Evolutionary conservation across 2,329 filamentous ascomycete species (phyloP).

Genomic region (Aureobasidium pullulans): DNA sequence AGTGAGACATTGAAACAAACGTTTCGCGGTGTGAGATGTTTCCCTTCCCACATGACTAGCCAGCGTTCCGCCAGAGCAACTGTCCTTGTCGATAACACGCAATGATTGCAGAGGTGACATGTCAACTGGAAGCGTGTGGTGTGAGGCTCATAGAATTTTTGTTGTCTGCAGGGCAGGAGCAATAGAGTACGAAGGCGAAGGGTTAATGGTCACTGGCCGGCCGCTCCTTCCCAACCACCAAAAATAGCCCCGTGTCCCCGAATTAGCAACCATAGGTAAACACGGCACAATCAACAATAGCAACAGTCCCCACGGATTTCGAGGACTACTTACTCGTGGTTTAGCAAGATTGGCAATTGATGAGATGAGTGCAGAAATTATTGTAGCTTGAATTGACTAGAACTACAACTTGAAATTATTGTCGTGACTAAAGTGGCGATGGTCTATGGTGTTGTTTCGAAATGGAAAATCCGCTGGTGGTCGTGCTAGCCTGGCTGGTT

Average conservation of each 20-base stretch:
- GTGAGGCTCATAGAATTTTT: background rate
- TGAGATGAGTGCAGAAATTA: background rate
- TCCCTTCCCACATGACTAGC: background rate
- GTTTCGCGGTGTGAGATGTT: background rate
- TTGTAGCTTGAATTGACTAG: background rate
- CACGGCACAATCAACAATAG: background rate
- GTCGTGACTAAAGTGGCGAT: background rate
- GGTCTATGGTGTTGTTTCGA: constrained; percentile 2
- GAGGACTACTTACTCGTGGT: too few relatives aligned
- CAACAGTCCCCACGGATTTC: background rate
- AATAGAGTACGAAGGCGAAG: background rate
- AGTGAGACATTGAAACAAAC: background rate
- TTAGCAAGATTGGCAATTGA: background rate
- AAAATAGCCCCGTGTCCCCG: constrained; percentile 8
- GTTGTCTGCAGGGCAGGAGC: background rate
- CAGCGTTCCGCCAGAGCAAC: background rate
- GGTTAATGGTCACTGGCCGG: too few relatives aligned
- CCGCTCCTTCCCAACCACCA: background rate
- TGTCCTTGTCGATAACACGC: background rate
- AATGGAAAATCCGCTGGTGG: background rate
- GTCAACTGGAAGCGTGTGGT: background rate
- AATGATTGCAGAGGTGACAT: background rate
- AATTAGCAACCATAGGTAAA: background rate
- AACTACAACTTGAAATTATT: background rate
- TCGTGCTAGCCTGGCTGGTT: background rate